Conservation (phyloP, 2,329 filamentous ascomycete genomes). For the Epichloe gansuensis region DNA sequence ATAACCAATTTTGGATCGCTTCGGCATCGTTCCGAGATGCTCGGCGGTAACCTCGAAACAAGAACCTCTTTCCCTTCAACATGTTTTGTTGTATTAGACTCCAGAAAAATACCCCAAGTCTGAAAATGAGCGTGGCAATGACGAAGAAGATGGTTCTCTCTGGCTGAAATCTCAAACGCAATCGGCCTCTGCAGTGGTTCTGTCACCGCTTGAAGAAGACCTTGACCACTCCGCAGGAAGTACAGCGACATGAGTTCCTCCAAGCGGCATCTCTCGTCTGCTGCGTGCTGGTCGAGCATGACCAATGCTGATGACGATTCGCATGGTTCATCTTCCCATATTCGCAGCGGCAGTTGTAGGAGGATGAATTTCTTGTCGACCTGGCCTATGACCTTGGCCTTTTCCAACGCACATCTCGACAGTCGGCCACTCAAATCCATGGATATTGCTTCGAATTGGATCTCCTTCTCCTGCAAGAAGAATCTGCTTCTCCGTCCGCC, state of each 20-base stretch:
- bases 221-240: slow-evolving; percentile 19
- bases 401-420: slow-evolving; percentile 45
- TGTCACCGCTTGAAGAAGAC: slow-evolving; percentile 13
- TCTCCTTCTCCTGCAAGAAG: slow-evolving; percentile 5
- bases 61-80: slow-evolving; percentile 21
- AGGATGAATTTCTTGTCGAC: slow-evolving; percentile 87
- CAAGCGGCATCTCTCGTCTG: slow-evolving; percentile 74
- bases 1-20: slow-evolving; percentile 59
- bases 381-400: slow-evolving; percentile 60
- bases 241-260: slow-evolving; percentile 54
- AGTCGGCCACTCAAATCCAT: slow-evolving; percentile 32
- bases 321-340: neutral
- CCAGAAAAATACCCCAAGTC: slow-evolving; percentile 61
- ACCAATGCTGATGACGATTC: slow-evolving; percentile 43
- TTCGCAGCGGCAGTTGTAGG: slow-evolving; percentile 35
- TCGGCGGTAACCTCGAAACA: slow-evolving; percentile 51
- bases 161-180: slow-evolving; percentile 47
- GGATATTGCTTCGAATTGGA: slow-evolving; percentile 18
- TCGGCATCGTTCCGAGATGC: slow-evolving; percentile 64
- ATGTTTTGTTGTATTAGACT: slow-evolving; percentile 20
- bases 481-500: slow-evolving; percentile 5
- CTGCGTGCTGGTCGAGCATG: slow-evolving; percentile 86
- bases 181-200: slow-evolving; percentile 39
- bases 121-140: slow-evolving; percentile 44
- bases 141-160: slow-evolving; percentile 48